These are phyloP conservation scores for Cardamine resedifolia DNA, from an alignment of 345 rosid genomes.

Conservation along the genomic window DNA sequence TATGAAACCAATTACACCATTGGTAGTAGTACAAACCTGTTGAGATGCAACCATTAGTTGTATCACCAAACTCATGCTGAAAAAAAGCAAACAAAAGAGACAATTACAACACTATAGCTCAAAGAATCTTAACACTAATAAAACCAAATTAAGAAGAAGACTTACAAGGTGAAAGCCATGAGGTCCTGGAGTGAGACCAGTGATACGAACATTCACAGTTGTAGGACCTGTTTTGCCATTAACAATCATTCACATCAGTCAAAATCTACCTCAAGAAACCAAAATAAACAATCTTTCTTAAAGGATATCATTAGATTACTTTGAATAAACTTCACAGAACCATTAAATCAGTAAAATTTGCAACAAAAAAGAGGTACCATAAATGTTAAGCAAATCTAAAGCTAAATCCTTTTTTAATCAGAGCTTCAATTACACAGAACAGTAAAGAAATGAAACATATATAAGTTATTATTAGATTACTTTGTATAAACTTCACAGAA, in stretches of 20 bases:
- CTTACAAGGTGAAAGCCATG: constrained; percentile 91
- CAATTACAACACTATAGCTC: not conserved
- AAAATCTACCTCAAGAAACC: not conserved
- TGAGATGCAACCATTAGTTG: constrained; percentile 97
- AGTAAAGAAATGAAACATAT: not conserved
- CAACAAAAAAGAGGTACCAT: not conserved
- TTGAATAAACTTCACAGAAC: too few species aligned
- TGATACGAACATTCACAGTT: constrained; percentile 75
- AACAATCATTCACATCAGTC: constrained; percentile 19
- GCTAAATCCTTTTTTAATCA: not conserved
- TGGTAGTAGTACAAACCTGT: constrained; percentile 51
- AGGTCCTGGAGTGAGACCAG: constrained; percentile 86
- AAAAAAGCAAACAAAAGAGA: not conserved
- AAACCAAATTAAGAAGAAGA: not conserved
- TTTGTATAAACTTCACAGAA: not conserved
- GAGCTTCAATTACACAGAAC: not conserved
- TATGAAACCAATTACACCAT: not conserved
- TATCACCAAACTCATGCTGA: constrained; percentile 95
- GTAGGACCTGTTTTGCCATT: constrained; percentile 66
- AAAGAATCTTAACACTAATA: not conserved
- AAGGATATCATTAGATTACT: too few species aligned
- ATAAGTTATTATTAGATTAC: not conserved
- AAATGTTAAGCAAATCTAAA: not conserved
- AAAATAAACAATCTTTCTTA: not conserved
- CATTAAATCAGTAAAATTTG: not conserved